Conservation (phyloP, 106 monocot genomes). For the Cymbidium sinense region DNA sequence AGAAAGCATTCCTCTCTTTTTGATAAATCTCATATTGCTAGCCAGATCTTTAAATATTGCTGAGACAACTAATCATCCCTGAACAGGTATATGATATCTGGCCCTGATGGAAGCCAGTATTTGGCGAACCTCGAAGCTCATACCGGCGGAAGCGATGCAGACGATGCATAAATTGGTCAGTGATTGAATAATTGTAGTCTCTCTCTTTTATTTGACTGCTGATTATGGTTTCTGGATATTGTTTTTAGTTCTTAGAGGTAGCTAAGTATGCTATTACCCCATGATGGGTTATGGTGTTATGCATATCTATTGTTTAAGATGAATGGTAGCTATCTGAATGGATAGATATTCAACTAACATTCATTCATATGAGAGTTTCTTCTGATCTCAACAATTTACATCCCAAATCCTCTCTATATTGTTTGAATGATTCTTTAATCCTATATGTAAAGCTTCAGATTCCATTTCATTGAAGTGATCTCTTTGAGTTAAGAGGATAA, state of each 20-base stretch:
- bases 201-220: not conserved
- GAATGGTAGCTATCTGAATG: not conserved
- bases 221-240: not conserved
- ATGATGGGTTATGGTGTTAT: not conserved
- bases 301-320: not conserved
- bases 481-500: no score
- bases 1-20: not conserved
- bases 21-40: not conserved
- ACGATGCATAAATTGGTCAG: not conserved
- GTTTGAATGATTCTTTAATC: not conserved
- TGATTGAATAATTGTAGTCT: not conserved
- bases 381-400: no score
- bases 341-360: no score
- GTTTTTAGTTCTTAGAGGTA: not conserved
- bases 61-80: conserved; percentile 1
- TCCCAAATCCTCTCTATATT: not conserved
- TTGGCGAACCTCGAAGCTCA: not conserved
- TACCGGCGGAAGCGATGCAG: not conserved
- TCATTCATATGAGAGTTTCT: no score
- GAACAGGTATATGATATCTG: not conserved
- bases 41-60: not conserved
- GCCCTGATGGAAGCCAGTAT: not conserved
- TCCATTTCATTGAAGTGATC: no score
- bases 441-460: not conserved
- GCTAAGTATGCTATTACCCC: not conserved